Percentiles rank a stretch among this genome's conserved stretches.
These are phyloP conservation scores for Ascochyta pisi DNA, from an alignment of 2,329 filamentous ascomycete genomes.

Conservation along the genomic window DNA sequence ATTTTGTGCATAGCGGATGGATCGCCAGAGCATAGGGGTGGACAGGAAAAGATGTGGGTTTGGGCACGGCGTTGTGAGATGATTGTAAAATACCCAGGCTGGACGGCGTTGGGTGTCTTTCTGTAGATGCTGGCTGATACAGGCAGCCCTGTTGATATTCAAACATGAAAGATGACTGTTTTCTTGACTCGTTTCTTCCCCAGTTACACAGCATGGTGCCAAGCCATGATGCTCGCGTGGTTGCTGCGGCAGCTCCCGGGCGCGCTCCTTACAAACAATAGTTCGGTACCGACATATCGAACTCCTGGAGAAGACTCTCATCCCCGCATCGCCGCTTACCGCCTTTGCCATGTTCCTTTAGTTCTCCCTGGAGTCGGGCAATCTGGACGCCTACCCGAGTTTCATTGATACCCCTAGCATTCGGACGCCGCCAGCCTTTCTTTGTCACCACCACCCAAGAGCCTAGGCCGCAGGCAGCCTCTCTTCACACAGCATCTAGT, in stretches of 20 bases:
- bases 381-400: constrained; percentile 2
- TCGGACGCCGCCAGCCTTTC: constrained; percentile 2
- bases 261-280: constrained; percentile 22
- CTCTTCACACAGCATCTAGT: constrained; percentile 31
- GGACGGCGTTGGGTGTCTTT: constrained; percentile 15
- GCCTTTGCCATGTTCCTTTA: constrained; percentile 30
- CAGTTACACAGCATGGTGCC: neutral
- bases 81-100: constrained; percentile 33
- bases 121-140: neutral
- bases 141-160: neutral
- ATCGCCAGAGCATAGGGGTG: constrained; percentile 74
- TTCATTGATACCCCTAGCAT: neutral
- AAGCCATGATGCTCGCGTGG: constrained; percentile 13
- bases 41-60: neutral
- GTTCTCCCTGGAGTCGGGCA: constrained; percentile 8
- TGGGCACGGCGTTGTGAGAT: constrained; percentile 14
- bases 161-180: neutral
- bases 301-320: constrained; percentile 11
- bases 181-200: neutral
- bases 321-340: constrained; percentile 20
- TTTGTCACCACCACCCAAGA: constrained; percentile 16
- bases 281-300: constrained; percentile 9
- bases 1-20: constrained; percentile 92
- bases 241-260: constrained; percentile 16
- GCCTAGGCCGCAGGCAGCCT: constrained; percentile 30